Evolutionary conservation across 1,284 basidiomycete species (phyloP), one percentile per base, ranked within the genome.

Genomic region (Pterula multifida): DNA sequence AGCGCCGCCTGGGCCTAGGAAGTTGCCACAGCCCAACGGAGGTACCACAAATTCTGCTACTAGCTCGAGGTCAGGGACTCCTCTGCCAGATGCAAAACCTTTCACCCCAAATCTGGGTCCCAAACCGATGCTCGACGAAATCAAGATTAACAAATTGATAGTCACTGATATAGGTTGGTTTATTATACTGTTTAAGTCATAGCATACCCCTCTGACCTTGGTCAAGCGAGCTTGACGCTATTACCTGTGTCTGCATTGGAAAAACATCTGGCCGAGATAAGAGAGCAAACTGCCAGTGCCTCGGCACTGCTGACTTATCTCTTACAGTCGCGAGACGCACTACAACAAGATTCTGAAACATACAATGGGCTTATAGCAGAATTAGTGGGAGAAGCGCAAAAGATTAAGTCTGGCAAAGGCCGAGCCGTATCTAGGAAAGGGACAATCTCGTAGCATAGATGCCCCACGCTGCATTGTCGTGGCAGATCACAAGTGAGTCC

Each of bases 291-390:
- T 0, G 78, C 81, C 1, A 76, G 78, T 36, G 80, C 86, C 0
- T 90, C 87, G 1, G 68, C 77, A 1, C 68, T 89, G 13, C 68
- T 95, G 49, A 88, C 88, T 9, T 78, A 90, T 67, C 68, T 90
- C 21, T 68, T 93, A 50, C 90, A 95, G 65, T 76, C 78, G 49
- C 79, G 85, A 56, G 91, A 94, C 56, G 81, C 86, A 21, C 68
- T 92, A 55, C 81, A 86, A 57, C 89, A 94, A 63, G 90, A 94
- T 61, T 86, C 85, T 36, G 88, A 90, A 62, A 88, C 80, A 36
- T 90, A 90, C 60, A 89, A 90, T 62, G 79, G 77, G 25, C 67
- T 89, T 35, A 90, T 90, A 53, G 87, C 79, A 46, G 87, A 86
- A 61, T 67, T 90, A 48, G 85, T 90, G n/a, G 78, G 76, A 47